Percentiles rank a stretch among this genome's conserved stretches.
phyloP scores from a whole-genome alignment of 148 eudicot species.

The Dianthus caryophyllus region DNA sequence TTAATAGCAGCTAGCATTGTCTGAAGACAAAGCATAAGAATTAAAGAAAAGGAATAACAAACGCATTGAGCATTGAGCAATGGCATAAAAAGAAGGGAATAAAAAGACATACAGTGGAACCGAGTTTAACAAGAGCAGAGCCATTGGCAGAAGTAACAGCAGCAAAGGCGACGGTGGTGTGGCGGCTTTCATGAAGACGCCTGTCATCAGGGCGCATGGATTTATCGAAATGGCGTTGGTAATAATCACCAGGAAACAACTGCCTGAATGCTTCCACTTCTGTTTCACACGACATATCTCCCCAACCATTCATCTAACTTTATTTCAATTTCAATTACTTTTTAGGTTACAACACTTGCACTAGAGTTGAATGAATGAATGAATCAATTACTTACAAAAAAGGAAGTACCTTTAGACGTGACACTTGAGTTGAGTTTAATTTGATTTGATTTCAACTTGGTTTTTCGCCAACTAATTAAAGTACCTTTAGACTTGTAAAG shows the following conservation, averaged over 20 bases:
- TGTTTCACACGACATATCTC: constrained; percentile 68
- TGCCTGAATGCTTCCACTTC: constrained; percentile 87
- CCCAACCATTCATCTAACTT: constrained; percentile 26
- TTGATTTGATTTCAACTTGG: no score
- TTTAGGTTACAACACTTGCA: no score
- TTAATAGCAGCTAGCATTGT: constrained; percentile 89
- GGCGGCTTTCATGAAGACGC: constrained; percentile 60
- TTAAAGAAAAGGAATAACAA: not conserved
- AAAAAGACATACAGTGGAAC: constrained; percentile 57
- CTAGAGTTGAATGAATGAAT: no score
- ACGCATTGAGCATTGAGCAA: not conserved
- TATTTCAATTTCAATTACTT: no score
- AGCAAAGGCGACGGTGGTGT: constrained; percentile 71
- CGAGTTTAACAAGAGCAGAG: constrained; percentile 85
- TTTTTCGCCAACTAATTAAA: no score
- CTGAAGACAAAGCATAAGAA: constrained; percentile 25
- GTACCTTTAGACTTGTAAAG: no score
- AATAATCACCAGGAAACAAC: constrained; percentile 66
- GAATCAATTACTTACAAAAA: no score
- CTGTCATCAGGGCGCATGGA: constrained; percentile 84
- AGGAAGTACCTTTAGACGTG: no score
- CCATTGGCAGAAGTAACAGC: constrained; percentile 94
- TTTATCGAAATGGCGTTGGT: constrained; percentile 72
- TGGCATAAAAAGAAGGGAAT: not conserved
- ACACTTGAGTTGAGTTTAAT: no score